Conservation (phyloP, 2,329 filamentous ascomycete species). For the Microdochium bolleyi region DNA sequence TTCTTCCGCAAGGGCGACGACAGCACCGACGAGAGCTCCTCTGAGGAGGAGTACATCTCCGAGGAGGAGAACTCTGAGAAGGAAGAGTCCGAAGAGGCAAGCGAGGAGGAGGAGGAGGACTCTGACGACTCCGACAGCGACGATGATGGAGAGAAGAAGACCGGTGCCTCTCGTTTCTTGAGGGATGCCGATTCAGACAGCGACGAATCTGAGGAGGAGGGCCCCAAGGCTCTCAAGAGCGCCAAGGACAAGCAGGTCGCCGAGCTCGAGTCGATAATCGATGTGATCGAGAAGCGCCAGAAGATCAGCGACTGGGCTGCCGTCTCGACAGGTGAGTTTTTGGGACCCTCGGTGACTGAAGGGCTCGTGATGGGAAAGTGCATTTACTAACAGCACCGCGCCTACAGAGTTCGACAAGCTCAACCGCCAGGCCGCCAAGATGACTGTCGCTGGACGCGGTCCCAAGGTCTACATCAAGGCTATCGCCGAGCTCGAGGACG, state of each 20-base stretch:
- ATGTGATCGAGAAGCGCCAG: conserved; percentile 88
- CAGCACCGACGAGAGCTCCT: conserved; percentile 91
- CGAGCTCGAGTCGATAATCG: conserved; percentile 84
- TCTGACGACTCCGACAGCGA: conserved; percentile 53
- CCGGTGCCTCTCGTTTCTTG: conserved; percentile 79
- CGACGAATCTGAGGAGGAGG: conserved; percentile 82
- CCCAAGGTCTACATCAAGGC: conserved; percentile 92
- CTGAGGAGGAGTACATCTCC: conserved; percentile 91
- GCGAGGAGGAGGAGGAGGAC: conserved; percentile 44
- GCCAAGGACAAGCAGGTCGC: conserved; percentile 96
- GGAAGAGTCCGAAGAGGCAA: conserved; percentile 42
- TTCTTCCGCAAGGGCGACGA: conserved; percentile 91
- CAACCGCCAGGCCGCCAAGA: conserved; percentile 76
- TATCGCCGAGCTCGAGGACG: conserved; percentile 87
- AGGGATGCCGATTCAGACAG: conserved; percentile 62
- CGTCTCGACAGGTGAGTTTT: conserved; percentile 69
- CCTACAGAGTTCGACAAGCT: conserved; percentile 96
- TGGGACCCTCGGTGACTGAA: neutral
- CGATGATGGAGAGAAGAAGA: conserved; percentile 54
- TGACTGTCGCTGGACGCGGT: conserved; percentile 66
- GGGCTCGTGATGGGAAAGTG: neutral
- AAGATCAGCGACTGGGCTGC: conserved; percentile 98
- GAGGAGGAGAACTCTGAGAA: conserved; percentile 56
- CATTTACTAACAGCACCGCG: too few species aligned
- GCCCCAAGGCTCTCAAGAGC: conserved; percentile 83